Base-by-base conservation (phyloP, 768 basidiomycete species). In the Cystobasidium tubakii region DNA sequence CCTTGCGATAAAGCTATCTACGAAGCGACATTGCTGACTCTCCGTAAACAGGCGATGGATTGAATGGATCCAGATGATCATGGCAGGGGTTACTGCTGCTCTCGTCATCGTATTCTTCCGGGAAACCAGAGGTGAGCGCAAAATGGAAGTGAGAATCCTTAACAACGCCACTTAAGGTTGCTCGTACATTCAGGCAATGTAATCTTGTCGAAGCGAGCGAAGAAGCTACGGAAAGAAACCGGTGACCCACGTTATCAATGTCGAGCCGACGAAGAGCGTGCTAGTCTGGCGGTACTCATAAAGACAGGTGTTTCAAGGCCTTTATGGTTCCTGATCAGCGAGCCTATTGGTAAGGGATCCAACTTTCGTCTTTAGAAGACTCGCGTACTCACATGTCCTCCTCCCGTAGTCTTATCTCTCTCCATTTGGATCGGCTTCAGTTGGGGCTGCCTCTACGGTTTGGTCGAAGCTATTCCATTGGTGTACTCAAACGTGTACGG, bases 1-100 rank as follows among this genome's bases (percentile, higher is more conserved):
- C 21, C 27, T 2, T 1, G 4, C 13, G 25, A 15, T 31, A 29
- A 21, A 21, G 4, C n/a, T n/a, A 10, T 55, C 9, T n/a, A 55
- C 7, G 7, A n/a, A n/a, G n/a, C n/a, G n/a, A n/a, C n/a, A n/a
- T n/a, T 63, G 21, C 33, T 33, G 62, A 33, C 73, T 75, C 80
- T n/a, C n/a, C n/a, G n/a, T n/a, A n/a, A n/a, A n/a, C 75, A 91
- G 90, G 89, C 83, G 89, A 31, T 91, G 90, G 89, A 90, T 93
- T 29, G 87, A 71, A 50, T 75, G 67, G 65, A 42, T 76, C 55
- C 70, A 76, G 65, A 67, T 66, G 70, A 89, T 90, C 62, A 78
- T 86, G 36, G 84, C 84, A 33, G 87, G 84, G 1, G 77, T 83
- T 0, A 87, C 86, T 67, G 76, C 87, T 6, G 66, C 87, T 3